Evolutionary conservation across 2,329 filamentous ascomycete genomes (phyloP).

Genomic region (Ceratocystis variospora): DNA sequence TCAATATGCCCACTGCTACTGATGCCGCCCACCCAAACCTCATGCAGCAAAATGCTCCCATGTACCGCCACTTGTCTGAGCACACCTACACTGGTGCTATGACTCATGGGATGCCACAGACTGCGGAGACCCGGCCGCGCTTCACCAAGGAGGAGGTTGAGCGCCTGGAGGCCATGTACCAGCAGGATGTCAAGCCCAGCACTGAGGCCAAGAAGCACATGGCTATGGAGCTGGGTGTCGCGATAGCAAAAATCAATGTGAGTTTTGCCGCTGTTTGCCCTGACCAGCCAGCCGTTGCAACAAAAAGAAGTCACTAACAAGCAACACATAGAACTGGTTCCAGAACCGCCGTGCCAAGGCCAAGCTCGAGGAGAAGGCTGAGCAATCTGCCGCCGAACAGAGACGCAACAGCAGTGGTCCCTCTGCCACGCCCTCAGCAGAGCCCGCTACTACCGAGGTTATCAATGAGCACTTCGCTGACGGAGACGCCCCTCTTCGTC

Average conservation of each 20-base stretch:
- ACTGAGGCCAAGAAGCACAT: slow-evolving; percentile 47
- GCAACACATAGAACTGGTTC: slow-evolving; percentile 46
- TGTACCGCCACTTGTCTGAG: background rate
- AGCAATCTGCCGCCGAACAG: slow-evolving; percentile 31
- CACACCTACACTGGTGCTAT: slow-evolving; percentile 3
- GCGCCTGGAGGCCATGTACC: slow-evolving; percentile 46
- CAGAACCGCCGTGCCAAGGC: slow-evolving; percentile 52
- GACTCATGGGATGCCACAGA: background rate
- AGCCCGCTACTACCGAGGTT: slow-evolving; percentile 19
- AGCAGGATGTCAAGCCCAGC: slow-evolving; percentile 50
- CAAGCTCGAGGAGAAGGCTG: slow-evolving; percentile 48
- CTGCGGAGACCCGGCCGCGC: slow-evolving; percentile 37
- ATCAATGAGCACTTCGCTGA: slow-evolving; percentile 27
- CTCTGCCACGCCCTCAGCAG: slow-evolving; percentile 21
- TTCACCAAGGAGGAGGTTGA: slow-evolving; percentile 47
- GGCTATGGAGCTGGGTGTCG: slow-evolving; percentile 48
- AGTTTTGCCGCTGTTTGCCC: slow-evolving; percentile 18
- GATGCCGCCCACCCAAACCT: background rate
- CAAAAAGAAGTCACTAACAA: background rate
- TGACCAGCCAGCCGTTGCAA: too few relatives aligned
- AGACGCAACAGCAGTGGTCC: slow-evolving; percentile 22
- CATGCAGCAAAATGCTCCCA: background rate
- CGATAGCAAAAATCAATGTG: slow-evolving; percentile 51
- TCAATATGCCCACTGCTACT: background rate
- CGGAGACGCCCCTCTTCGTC: slow-evolving; percentile 27